Conservation (phyloP, 257 asterid genomes). For the Solanum sejunctum region DNA sequence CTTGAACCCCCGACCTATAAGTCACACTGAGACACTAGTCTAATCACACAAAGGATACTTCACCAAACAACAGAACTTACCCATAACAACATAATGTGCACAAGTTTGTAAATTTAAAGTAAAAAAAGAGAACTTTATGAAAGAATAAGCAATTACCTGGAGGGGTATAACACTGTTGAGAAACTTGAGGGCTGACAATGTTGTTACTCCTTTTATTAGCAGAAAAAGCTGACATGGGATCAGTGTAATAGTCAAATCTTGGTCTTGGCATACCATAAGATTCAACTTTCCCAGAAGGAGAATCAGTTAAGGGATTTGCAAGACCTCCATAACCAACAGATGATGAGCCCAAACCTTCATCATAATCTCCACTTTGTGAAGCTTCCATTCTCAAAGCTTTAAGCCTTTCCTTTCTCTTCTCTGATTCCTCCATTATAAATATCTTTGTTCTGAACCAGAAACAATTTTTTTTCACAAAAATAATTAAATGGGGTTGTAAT, state of each 20-base stretch:
- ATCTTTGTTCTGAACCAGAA: not conserved
- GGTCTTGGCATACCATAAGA: not conserved
- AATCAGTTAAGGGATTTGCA: slow-evolving; percentile 56
- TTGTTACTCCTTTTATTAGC: not conserved
- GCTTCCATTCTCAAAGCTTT: slow-evolving; percentile 72
- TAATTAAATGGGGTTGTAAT: not conserved
- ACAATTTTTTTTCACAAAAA: not conserved
- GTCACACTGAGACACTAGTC: not conserved
- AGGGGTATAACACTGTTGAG: slow-evolving; percentile 29
- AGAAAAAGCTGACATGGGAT: slow-evolving; percentile 77
- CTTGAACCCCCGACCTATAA: not conserved
- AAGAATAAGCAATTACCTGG: slow-evolving; percentile 39
- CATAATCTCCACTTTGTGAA: slow-evolving; percentile 14
- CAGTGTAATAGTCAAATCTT: slow-evolving; percentile 76
- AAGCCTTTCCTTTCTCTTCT: slow-evolving; percentile 68
- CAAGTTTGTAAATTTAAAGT: not conserved
- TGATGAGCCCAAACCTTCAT: not conserved
- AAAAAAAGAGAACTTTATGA: too few species aligned
- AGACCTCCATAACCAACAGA: slow-evolving; percentile 26
- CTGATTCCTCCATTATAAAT: slow-evolving; percentile 62
- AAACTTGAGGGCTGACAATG: slow-evolving; percentile 22
- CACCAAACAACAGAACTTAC: not conserved
- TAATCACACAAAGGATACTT: not conserved
- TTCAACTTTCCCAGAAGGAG: slow-evolving; percentile 7
- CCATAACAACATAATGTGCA: not conserved